Percentiles rank a stretch among this genome's conserved stretches.
Conservation (phyloP, 1,139 yeast species). For the Debaryomycetaceae sp. region DNA sequence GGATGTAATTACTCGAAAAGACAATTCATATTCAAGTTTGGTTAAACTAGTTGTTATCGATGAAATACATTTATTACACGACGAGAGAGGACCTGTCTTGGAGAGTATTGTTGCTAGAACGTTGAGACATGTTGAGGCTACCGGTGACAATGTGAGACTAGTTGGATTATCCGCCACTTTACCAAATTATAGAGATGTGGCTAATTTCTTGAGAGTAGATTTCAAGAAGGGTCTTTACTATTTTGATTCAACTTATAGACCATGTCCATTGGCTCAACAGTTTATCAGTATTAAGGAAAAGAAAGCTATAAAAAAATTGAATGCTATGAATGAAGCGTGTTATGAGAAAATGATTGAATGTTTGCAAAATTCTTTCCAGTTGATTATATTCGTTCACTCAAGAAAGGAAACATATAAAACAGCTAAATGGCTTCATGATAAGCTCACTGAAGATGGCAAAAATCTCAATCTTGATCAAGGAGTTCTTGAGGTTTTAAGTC, state of each 20-base stretch:
- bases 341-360: constrained; percentile 76
- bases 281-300: constrained; percentile 86
- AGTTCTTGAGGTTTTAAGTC: constrained; percentile 56
- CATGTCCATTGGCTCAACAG: constrained; percentile 89
- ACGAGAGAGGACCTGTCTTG: constrained; percentile 91
- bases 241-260: constrained; percentile 81
- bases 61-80: constrained; percentile 91
- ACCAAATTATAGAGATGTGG: constrained; percentile 89
- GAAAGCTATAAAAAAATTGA: constrained; percentile 71
- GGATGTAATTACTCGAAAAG: constrained; percentile 91
- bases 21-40: constrained; percentile 57
- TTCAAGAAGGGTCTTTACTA: constrained; percentile 59
- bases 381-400: constrained; percentile 89
- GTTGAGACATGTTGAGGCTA: constrained; percentile 43
- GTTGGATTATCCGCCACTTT: constrained; percentile 93
- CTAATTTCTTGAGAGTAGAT: constrained; percentile 71
- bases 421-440: constrained; percentile 69
- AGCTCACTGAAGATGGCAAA: constrained; percentile 55
- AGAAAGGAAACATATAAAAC: constrained; percentile 88
- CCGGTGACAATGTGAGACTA: constrained; percentile 54
- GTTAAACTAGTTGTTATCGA: constrained; percentile 82
- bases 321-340: constrained; percentile 90
- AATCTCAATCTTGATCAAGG: constrained; percentile 56
- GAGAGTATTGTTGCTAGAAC: constrained; percentile 85
- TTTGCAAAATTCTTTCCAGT: constrained; percentile 58